Percentiles rank a stretch among this genome's conserved stretches.
phyloP scores from a whole-genome alignment of 1,284 basidiomycete genomes.

The Sanguinoderma infundibulare region DNA sequence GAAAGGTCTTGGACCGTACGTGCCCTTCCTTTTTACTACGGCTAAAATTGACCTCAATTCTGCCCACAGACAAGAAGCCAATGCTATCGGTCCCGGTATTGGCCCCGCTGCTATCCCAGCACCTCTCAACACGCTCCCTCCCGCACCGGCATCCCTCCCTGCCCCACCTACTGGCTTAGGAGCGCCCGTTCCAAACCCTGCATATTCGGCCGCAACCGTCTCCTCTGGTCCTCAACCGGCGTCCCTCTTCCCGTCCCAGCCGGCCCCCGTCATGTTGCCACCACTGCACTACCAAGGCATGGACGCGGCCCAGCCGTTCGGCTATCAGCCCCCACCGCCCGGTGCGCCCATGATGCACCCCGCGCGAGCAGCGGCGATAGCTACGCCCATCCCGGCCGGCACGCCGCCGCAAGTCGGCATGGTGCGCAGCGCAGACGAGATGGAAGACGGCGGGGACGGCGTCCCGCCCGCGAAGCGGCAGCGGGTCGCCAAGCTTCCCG shows the following conservation, averaged over 20 bases:
- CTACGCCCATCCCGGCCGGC: constrained; percentile 35
- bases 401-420: constrained; percentile 59
- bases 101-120: constrained; percentile 77
- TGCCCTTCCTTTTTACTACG: constrained; percentile 11
- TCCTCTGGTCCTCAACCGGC: constrained; percentile 83
- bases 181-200: constrained; percentile 47
- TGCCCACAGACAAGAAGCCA: constrained; percentile 61
- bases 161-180: constrained; percentile 53
- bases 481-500: constrained; percentile 80
- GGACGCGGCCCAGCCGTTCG: constrained; percentile 76
- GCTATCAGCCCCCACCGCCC: constrained; percentile 67
- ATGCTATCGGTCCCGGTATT: constrained; percentile 83
- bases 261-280: constrained; percentile 79
- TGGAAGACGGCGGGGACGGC: constrained; percentile 68
- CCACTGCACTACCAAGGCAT: constrained; percentile 82
- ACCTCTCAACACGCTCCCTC: constrained; percentile 60
- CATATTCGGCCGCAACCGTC: constrained; percentile 74
- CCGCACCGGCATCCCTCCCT: constrained; percentile 67
- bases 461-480: constrained; percentile 83
- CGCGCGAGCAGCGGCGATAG: constrained; percentile 44
- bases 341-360: constrained; percentile 35
- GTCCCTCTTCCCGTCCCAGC: constrained; percentile 59
- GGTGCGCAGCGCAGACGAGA: constrained; percentile 78
- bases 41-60: constrained; percentile 18
- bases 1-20: constrained; percentile 81